phyloP scores from a whole-genome alignment of 176 grass and related monocot genomes.

The Oryza glumipatula region DNA sequence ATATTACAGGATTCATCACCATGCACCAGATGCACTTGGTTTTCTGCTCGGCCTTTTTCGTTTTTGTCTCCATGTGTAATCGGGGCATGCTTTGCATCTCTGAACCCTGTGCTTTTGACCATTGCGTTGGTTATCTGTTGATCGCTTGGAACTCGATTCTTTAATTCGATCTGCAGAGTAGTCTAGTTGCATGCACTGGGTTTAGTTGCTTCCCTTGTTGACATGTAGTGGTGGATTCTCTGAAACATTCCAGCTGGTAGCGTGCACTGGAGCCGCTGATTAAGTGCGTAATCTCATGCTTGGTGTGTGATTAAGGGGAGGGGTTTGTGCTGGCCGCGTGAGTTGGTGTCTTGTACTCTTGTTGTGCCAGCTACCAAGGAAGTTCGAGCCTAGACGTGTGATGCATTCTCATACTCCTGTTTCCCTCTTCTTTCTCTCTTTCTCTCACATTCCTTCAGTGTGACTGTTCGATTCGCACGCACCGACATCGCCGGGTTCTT shows the following conservation, averaged over 20 bases:
- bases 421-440: not conserved
- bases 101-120: conserved; percentile 4
- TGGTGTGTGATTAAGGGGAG: conserved; percentile 48
- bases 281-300: conserved; percentile 52
- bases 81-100: conserved; percentile 8
- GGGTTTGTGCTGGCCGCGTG: conserved; percentile 56
- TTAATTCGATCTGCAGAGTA: not conserved
- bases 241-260: conserved; percentile 24
- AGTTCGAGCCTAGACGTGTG: conserved; percentile 42
- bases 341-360: conserved; percentile 45
- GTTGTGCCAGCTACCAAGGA: conserved; percentile 52
- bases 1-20: conserved; percentile 15
- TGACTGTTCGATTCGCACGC: not conserved
- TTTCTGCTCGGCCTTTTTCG: conserved; percentile 17
- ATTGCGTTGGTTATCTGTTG: not conserved
- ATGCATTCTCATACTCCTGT: not conserved
- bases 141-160: not conserved
- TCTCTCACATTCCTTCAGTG: not conserved
- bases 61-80: not conserved
- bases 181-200: not conserved
- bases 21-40: not conserved
- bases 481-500: not conserved
- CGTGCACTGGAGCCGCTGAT: conserved; percentile 37
- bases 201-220: not conserved
- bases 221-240: not conserved